Conservation (phyloP, 306 rosid species). For the Prinsepia uniflora region DNA sequence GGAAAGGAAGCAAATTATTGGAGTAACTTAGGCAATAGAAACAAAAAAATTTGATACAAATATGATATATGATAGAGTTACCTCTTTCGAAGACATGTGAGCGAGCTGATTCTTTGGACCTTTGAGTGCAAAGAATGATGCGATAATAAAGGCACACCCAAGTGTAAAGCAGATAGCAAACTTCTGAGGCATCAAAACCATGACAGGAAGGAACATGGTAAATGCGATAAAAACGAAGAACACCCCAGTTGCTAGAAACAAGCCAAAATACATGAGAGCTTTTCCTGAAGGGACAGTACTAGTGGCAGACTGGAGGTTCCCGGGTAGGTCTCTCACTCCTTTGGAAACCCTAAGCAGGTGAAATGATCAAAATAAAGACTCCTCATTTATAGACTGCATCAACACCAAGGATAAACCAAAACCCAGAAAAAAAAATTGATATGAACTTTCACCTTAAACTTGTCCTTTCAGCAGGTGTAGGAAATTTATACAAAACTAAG, state of each 20-base stretch:
- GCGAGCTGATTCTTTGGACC: constrained; percentile 79
- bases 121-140: constrained; percentile 77
- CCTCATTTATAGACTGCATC: not conserved
- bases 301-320: constrained; percentile 78
- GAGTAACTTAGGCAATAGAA: constrained; percentile 3
- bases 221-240: constrained; percentile 84
- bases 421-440: not conserved
- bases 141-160: constrained; percentile 82
- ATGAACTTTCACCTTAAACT: not conserved
- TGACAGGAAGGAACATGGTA: constrained; percentile 88
- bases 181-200: constrained; percentile 90
- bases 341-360: constrained; percentile 63
- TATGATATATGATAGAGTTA: constrained; percentile 20
- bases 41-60: constrained; percentile 13
- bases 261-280: constrained; percentile 80
- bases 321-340: constrained; percentile 93
- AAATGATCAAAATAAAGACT: constrained; percentile 4
- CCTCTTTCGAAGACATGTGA: constrained; percentile 87
- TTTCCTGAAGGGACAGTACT: constrained; percentile 83
- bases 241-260: constrained; percentile 76
- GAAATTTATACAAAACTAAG: not conserved
- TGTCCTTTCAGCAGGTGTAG: not conserved
- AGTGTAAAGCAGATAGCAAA: constrained; percentile 90
- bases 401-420: not conserved
- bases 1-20: constrained; percentile 12